Conservation (phyloP, 345 rosid species). For the Arabidopsis arenosa region DNA sequence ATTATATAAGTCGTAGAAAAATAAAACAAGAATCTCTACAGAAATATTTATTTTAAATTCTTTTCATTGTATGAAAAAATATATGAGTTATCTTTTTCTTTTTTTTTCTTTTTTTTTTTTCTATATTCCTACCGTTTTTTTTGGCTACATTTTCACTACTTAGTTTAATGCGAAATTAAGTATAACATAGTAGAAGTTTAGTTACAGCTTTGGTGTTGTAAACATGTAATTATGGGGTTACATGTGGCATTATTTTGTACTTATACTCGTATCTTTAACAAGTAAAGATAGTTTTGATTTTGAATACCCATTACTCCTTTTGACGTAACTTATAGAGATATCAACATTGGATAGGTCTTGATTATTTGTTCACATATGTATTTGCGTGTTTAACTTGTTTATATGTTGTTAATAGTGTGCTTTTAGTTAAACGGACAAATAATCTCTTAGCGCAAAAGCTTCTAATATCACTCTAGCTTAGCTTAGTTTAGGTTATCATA, state of each 20-base stretch:
- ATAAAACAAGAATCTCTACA: conserved; percentile 28
- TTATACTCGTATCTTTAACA: not conserved
- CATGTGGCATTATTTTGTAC: not conserved
- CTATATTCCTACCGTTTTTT: not conserved
- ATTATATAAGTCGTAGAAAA: conserved; percentile 23
- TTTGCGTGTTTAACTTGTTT: no score
- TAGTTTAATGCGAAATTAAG: conserved; percentile 6
- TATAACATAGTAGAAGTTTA: conserved; percentile 6
- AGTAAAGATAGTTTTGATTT: conserved; percentile 17
- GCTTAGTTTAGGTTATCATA: no score
- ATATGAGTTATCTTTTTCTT: conserved; percentile 35
- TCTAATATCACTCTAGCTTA: no score
- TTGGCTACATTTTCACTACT: not conserved
- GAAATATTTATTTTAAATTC: conserved; percentile 25
- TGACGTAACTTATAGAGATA: not conserved
- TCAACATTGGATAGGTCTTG: not conserved
- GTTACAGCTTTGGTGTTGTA: conserved; percentile 22
- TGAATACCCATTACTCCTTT: not conserved
- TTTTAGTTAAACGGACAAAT: no score
- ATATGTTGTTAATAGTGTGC: no score
- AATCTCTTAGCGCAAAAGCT: no score
- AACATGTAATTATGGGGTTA: conserved; percentile 34
- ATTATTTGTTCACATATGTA: no score
- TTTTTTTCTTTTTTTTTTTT: conserved; percentile 2
- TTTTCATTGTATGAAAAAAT: conserved; percentile 12